Evolutionary conservation across 2,329 filamentous ascomycete genomes (phyloP), one percentile per base, ranked within the genome.

Genomic region (Paradendryphiella salina): DNA sequence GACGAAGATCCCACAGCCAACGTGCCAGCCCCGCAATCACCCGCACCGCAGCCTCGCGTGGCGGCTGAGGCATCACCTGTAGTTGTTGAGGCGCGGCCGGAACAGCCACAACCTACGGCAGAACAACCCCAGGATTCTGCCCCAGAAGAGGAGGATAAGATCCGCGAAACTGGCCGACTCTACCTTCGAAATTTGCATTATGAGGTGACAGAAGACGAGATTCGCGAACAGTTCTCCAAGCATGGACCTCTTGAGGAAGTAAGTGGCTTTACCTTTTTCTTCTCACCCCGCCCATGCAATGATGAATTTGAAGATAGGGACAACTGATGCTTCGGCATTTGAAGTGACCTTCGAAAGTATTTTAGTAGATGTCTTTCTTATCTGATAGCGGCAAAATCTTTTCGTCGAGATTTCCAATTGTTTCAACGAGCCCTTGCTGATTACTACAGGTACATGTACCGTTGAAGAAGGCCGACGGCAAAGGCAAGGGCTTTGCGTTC

Each of bases 331-430:
- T 67, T 80, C 78, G 53, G 90, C 89, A 90, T 80, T 80, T 97
- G 92, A 95, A 92, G 89, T 85, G 80, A 90, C 67, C 85, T 86
- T 87, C 87, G 86, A 91, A 86, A 90, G 83, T 88, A 94, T 96
- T 95, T 96, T 99, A 96, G 94, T 99, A 99, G 93, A 97, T 96
- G 89, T 90, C 88, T 92, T 86, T 90, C 87, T 80, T 79, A 83
- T 85, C 90, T 94, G 88, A 92, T 77, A 78, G 77, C 57, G 48
- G 61, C 61, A 50, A 61, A 50, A 44, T n/a, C 9, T 26, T 17
- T 31, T 35, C 18, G 15, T 10, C 39, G 5, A 26, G 11, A 18
- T 5, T 20, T 18, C 23, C 33, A 10, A 35, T 13, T 18, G 7
- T 17, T 6, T 48, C 2, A 7, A 26, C 28, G 46, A 46, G 37